Base-by-base conservation (phyloP, 345 rosid species). In the Murraya koenigii region DNA sequence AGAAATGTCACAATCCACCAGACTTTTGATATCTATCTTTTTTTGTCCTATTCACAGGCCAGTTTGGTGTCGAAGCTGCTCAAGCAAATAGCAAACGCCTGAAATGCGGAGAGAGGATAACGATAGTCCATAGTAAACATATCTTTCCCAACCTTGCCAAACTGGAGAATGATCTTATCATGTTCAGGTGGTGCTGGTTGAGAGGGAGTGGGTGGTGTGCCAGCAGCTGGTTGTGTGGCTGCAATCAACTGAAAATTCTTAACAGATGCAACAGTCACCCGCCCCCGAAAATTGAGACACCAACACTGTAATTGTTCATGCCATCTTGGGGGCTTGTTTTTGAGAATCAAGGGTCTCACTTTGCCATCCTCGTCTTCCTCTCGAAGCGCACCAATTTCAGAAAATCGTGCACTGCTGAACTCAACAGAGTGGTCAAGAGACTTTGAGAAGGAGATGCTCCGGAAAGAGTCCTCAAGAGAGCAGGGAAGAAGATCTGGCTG, bases 51-150 rank as follows among this genome's bases (percentile, higher is more conserved):
- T 93, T 95, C 99, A 95, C 99, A 95, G 64, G 99, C 99, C 81
- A 95, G 79, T 87, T 95, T 95, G 38, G 98, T 95, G 87, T 95
- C 99, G 80, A 95, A 95, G 97, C 99, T 93, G 91, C 99, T 95
- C 86, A 95, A 85, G 86, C 99, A 95, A 66, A 95, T 92, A 1
- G 99, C 98, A 77, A 95, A 95, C 5, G 99, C 98, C 79, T 95
- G 99, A 85, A 93, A 95, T 35, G 99, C 99, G 2, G 99, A 95
- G 22, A 95, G 83, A 5, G 99, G 99, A 68, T 93, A 95, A 56
- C 98, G 88, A 71, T 95, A 93, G 84, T 95, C 99, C 99, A 95
- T 95, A 1, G 98, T 95, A 82, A 95, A 95, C 94, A 95, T 92
- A 80, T 95, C 99, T 86, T 93, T 95, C 17, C 98, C 94, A 19